Evolutionary conservation across 2,329 filamentous ascomycete species (phyloP).

Genomic region (Trichoderma sp.): DNA sequence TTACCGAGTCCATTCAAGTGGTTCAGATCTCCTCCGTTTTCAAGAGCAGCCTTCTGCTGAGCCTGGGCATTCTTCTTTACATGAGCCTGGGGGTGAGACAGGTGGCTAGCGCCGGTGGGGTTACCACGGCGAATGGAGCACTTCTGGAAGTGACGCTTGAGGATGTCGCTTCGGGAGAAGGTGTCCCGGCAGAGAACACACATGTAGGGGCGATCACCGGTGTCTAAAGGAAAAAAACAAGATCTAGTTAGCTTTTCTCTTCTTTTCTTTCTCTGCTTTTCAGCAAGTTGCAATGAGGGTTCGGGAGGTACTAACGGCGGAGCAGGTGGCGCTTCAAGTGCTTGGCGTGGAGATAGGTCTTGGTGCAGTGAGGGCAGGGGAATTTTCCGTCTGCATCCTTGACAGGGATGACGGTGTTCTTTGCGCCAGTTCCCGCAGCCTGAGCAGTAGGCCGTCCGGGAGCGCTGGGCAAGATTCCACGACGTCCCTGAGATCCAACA

Average conservation of each 20-base stretch:
- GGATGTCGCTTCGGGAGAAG: conserved; percentile 94
- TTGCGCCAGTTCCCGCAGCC: conserved; percentile 65
- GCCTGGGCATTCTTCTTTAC: conserved; percentile 71
- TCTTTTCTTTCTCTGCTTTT: neutral
- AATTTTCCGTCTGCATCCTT: conserved; percentile 98
- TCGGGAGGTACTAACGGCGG: conserved; percentile 69
- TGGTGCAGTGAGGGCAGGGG: conserved; percentile 95
- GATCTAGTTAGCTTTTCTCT: neutral
- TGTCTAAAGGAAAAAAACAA: conserved; percentile 58
- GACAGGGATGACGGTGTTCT: conserved; percentile 81
- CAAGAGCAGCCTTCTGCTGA: conserved; percentile 58
- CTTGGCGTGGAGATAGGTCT: conserved; percentile 96
- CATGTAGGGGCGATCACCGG: conserved; percentile 96
- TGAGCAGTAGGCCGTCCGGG: conserved; percentile 80
- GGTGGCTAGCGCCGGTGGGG: conserved; percentile 88
- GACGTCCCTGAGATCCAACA: conserved; percentile 88
- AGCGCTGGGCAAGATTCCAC: conserved; percentile 87
- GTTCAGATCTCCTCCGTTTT: conserved; percentile 54
- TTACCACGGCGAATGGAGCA: conserved; percentile 96
- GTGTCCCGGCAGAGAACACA: conserved; percentile 97
- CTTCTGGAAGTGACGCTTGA: conserved; percentile 99
- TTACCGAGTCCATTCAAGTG: conserved; percentile 61
- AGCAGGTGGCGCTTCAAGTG: conserved; percentile 95
- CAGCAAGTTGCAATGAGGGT: neutral
- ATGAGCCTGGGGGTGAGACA: conserved; percentile 89